Conservation (phyloP, 75 land plant genomes). For the Adiantum capillusveneris region DNA sequence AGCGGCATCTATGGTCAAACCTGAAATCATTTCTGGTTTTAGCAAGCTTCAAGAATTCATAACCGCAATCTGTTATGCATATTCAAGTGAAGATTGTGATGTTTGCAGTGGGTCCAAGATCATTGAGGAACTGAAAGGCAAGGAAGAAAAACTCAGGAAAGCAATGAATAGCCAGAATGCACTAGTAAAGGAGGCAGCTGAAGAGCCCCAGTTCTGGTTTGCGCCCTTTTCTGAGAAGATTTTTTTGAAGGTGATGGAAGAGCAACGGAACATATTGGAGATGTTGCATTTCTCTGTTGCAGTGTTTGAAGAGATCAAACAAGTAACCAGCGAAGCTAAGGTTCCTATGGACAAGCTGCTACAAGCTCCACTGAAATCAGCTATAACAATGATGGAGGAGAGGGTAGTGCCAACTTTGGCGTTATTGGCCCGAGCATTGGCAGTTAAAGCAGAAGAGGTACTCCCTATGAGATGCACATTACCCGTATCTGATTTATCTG, state of each 20-base stretch:
- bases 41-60: conserved; percentile 19
- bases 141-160: conserved; percentile 16
- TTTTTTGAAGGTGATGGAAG: conserved; percentile 24
- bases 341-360: background rate
- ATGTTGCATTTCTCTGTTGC: conserved; percentile 22
- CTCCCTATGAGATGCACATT: too few species aligned
- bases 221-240: conserved; percentile 40
- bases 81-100: background rate
- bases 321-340: background rate
- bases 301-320: conserved; percentile 8
- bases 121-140: conserved; percentile 13
- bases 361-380: background rate
- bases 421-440: background rate
- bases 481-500: too few species aligned
- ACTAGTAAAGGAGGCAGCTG: conserved; percentile 40
- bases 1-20: conserved; percentile 46
- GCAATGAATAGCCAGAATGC: conserved; percentile 19
- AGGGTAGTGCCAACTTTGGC: background rate
- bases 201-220: conserved; percentile 72
- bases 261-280: conserved; percentile 35
- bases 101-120: background rate
- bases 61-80: conserved; percentile 3
- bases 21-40: conserved; percentile 24
- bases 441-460: too few species aligned
- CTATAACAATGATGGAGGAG: conserved; percentile 3